Conservation (phyloP, 768 basidiomycete species). For the Phlegmacium glaucopus region DNA sequence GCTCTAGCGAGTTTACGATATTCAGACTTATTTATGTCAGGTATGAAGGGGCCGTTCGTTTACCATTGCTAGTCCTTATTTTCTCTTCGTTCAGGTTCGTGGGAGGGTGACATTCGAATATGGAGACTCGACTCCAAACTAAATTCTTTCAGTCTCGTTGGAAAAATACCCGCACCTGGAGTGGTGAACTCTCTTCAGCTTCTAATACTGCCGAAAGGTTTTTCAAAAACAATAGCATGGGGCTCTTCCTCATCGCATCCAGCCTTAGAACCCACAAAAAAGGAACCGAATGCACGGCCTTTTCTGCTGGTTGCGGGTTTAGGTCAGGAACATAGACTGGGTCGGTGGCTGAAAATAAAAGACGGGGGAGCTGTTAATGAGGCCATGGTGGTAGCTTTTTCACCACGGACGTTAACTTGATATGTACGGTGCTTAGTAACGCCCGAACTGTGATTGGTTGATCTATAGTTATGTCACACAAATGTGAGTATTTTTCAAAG, state of each 20-base stretch:
- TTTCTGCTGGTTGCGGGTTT: conserved; percentile 74
- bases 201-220: conserved; percentile 48
- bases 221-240: conserved; percentile 39
- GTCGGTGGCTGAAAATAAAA: conserved; percentile 82
- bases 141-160: conserved; percentile 69
- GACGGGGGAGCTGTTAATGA: conserved; percentile 69
- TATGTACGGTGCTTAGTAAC: too few relatives aligned
- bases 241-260: conserved; percentile 12
- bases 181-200: conserved; percentile 91
- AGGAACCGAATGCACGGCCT: conserved; percentile 18
- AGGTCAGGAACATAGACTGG: conserved; percentile 86
- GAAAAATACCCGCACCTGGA: conserved; percentile 65
- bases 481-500: too few relatives aligned
- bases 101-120: conserved; percentile 85
- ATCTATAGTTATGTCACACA: too few relatives aligned
- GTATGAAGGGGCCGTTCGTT: conserved; percentile 37
- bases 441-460: too few relatives aligned
- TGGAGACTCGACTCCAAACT: conserved; percentile 86
- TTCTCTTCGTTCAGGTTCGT: conserved; percentile 63
- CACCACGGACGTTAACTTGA: conserved; percentile 18
- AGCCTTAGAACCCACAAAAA: background rate
- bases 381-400: conserved; percentile 46
- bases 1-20: conserved; percentile 79
- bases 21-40: conserved; percentile 88
- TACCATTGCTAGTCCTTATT: background rate